phyloP scores from a whole-genome alignment of 192 early-diverging fungal genomes.

The Geosiphon pyriformis region DNA sequence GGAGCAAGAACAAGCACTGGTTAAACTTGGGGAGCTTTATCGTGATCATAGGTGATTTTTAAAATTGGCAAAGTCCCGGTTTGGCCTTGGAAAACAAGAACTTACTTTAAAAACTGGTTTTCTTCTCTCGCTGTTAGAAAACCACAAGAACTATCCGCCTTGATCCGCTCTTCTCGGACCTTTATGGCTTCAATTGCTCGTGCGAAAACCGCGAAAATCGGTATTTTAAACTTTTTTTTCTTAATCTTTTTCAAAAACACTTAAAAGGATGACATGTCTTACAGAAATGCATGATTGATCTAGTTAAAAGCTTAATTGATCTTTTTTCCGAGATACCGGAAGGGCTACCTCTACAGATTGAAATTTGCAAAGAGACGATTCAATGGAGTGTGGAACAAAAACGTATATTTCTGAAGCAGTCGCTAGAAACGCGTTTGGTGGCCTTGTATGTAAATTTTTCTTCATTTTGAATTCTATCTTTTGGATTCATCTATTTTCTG shows the following conservation, averaged over 20 bases:
- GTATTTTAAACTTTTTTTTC: slow-evolving; percentile 41
- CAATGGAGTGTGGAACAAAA: slow-evolving; percentile 90
- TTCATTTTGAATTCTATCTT: neutral
- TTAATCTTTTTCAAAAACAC: neutral
- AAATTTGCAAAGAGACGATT: slow-evolving; percentile 89
- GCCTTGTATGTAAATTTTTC: slow-evolving; percentile 60
- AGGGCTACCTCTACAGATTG: slow-evolving; percentile 84
- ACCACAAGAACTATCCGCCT: slow-evolving; percentile 66
- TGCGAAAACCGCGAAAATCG: slow-evolving; percentile 94
- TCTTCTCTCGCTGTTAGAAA: slow-evolving; percentile 47
- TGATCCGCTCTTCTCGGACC: slow-evolving; percentile 75
- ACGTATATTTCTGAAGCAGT: slow-evolving; percentile 91
- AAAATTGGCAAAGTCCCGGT: neutral
- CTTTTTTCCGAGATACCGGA: slow-evolving; percentile 83
- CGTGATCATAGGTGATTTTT: slow-evolving; percentile 56
- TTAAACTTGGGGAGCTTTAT: slow-evolving; percentile 73
- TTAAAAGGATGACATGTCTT: neutral
- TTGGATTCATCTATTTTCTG: neutral
- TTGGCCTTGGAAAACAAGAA: neutral
- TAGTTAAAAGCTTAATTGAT: slow-evolving; percentile 80
- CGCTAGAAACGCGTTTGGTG: slow-evolving; percentile 88
- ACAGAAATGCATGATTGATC: slow-evolving; percentile 1
- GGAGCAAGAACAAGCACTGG: slow-evolving; percentile 61
- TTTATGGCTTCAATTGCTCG: slow-evolving; percentile 83
- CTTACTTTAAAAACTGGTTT: too few species aligned